These are phyloP conservation scores for Erigeron canadensis DNA, from an alignment of 129 eudicot species.

Conservation along the genomic window DNA sequence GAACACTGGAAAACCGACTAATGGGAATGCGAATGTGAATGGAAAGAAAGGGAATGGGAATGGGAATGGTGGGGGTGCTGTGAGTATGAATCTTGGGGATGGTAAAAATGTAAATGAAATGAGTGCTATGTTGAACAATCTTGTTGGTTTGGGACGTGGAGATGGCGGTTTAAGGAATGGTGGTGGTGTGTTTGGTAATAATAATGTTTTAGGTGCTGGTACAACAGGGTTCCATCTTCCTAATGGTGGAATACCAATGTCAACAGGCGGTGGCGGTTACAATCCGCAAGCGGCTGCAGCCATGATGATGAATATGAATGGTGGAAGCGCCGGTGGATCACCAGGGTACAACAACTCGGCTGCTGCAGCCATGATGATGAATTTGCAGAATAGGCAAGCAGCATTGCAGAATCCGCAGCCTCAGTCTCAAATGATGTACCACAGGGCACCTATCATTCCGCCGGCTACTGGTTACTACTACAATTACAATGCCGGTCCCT, in stretches of 20 bases:
- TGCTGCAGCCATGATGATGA: slow-evolving; percentile 58
- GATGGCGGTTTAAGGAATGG: slow-evolving; percentile 20
- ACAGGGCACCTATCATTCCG: slow-evolving; percentile 61
- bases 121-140: slow-evolving; percentile 47
- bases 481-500: slow-evolving; percentile 52
- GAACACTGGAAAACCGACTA: slow-evolving; percentile 25
- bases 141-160: slow-evolving; percentile 42
- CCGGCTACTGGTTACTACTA: slow-evolving; percentile 65
- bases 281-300: slow-evolving; percentile 39
- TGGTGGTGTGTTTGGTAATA: slow-evolving; percentile 27
- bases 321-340: slow-evolving; percentile 25
- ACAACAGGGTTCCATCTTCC: slow-evolving; percentile 36
- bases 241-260: slow-evolving; percentile 32
- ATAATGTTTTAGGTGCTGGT: slow-evolving; percentile 16
- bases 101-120: slow-evolving; percentile 54
- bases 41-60: slow-evolving; percentile 42
- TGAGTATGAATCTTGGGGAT: slow-evolving; percentile 38
- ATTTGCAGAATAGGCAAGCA: slow-evolving; percentile 55
- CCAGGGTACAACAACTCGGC: slow-evolving; percentile 32
- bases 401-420: slow-evolving; percentile 34
- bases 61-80: slow-evolving; percentile 21
- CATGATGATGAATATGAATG: slow-evolving; percentile 53
- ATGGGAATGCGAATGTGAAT: slow-evolving; percentile 26
- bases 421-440: slow-evolving; percentile 82
- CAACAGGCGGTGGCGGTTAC: slow-evolving; percentile 34